Evolutionary conservation across 2,329 filamentous ascomycete genomes (phyloP).

Genomic region (Fusarium sp.): DNA sequence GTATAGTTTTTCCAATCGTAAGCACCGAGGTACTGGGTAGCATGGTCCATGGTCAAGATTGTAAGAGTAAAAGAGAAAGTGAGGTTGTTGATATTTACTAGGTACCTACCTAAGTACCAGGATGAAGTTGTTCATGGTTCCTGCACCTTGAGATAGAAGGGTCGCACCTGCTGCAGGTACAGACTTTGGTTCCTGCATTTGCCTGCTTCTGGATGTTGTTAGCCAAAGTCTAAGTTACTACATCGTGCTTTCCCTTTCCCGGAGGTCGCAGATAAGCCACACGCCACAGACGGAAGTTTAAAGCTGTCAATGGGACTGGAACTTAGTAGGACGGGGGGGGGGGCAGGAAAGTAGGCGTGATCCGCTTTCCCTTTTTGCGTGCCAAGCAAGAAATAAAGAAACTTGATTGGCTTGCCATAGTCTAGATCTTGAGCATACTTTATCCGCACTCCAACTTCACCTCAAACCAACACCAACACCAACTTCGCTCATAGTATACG

Average conservation of each 20-base stretch:
- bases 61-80: background rate
- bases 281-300: constrained; percentile 14
- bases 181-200: constrained; percentile 22
- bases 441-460: constrained; percentile 5
- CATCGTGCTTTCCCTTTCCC: constrained; percentile 26
- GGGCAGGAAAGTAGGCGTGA: background rate
- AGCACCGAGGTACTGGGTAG: background rate
- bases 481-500: background rate
- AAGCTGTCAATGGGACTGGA: constrained; percentile 20
- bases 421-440: constrained; percentile 1
- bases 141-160: background rate
- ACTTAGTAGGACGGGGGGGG: constrained; percentile 12
- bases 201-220: background rate
- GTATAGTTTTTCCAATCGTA: background rate
- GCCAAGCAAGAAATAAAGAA: background rate
- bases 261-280: constrained; percentile 28
- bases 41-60: background rate
- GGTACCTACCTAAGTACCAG: background rate
- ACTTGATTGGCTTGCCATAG: constrained; percentile 18
- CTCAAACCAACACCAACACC: background rate
- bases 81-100: background rate
- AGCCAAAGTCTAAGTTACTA: background rate
- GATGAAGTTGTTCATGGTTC: background rate
- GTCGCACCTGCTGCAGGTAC: constrained; percentile 14
- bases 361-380: constrained; percentile 34